These are phyloP conservation scores for Globisporangium solare DNA, from an alignment of 352 stramenopile species.

Conservation along the genomic window DNA sequence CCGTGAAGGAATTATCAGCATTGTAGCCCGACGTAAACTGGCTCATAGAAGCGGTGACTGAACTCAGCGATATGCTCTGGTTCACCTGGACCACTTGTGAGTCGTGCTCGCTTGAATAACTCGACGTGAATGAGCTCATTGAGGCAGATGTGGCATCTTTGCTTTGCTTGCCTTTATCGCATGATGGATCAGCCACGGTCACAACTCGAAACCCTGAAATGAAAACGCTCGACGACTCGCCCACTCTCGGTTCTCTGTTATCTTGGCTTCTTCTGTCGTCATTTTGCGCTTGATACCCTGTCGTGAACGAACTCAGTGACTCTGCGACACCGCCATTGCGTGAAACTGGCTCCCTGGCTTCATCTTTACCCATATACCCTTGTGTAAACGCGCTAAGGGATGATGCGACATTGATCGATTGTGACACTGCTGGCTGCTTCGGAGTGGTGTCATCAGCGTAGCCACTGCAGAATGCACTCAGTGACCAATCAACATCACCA, in stretches of 20 bases:
- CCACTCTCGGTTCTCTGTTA: constrained; percentile 10
- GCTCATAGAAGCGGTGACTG: constrained; percentile 21
- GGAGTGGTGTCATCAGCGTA: constrained; percentile 7
- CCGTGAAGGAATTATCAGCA: neutral
- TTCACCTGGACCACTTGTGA: neutral
- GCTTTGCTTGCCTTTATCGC: neutral
- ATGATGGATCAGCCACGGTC: neutral
- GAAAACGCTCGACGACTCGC: constrained; percentile 36
- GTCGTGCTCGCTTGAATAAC: constrained; percentile 1
- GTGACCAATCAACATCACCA: constrained; percentile 21
- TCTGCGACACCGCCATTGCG: neutral
- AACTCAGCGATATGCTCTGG: constrained; percentile 11
- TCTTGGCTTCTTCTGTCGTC: neutral
- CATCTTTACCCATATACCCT: neutral
- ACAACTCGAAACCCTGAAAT: constrained; percentile 23
- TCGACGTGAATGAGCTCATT: constrained; percentile 32
- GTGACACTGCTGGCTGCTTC: neutral
- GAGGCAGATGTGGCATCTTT: constrained; percentile 23
- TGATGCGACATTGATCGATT: constrained; percentile 1
- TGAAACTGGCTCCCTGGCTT: neutral
- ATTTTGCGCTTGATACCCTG: constrained; percentile 13
- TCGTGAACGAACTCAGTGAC: constrained; percentile 21
- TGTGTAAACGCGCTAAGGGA: constrained; percentile 2
- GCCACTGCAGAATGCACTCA: constrained; percentile 35
- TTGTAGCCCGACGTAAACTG: constrained; percentile 24